phyloP scores from a whole-genome alignment of 306 rosid genomes.

The Prunus mongolica region DNA sequence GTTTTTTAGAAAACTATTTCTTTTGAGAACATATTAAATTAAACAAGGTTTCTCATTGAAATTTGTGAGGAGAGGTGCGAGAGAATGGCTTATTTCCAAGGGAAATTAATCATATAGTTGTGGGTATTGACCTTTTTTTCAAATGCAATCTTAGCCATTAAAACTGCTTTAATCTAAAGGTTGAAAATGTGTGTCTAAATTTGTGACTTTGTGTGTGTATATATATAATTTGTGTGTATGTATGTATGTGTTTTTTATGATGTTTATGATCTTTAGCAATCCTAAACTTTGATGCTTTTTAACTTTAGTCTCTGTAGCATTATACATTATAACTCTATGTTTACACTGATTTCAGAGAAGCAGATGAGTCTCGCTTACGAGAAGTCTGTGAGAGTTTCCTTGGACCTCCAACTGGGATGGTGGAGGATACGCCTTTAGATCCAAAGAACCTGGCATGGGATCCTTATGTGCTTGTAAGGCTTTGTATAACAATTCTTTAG shows the following conservation, averaged over 20 bases:
- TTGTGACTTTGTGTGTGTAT: too few relatives aligned
- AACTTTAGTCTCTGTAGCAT: not conserved
- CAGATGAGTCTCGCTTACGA: conserved; percentile 91
- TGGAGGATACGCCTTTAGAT: conserved; percentile 49
- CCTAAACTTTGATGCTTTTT: not conserved
- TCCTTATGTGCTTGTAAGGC: conserved; percentile 85
- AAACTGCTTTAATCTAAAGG: too few relatives aligned
- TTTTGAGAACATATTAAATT: too few relatives aligned
- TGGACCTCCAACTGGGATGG: conserved; percentile 99
- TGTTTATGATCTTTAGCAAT: not conserved
- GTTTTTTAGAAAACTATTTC: too few relatives aligned
- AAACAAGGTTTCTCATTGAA: too few relatives aligned
- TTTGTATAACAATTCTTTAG: not conserved
- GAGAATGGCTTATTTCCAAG: too few relatives aligned
- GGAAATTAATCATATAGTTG: too few relatives aligned
- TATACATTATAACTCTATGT: not conserved
- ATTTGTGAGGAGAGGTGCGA: too few relatives aligned
- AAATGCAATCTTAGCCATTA: too few relatives aligned
- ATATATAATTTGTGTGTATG: not conserved
- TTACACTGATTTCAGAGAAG: conserved; percentile 68
- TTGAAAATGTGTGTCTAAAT: too few relatives aligned
- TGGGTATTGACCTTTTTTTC: too few relatives aligned
- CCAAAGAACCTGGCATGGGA: conserved; percentile 73
- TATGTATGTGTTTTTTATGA: not conserved
- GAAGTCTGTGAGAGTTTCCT: conserved; percentile 95